Evolutionary conservation across 1,139 yeast species (phyloP).

Genomic region (Arxiozyma bovina): DNA sequence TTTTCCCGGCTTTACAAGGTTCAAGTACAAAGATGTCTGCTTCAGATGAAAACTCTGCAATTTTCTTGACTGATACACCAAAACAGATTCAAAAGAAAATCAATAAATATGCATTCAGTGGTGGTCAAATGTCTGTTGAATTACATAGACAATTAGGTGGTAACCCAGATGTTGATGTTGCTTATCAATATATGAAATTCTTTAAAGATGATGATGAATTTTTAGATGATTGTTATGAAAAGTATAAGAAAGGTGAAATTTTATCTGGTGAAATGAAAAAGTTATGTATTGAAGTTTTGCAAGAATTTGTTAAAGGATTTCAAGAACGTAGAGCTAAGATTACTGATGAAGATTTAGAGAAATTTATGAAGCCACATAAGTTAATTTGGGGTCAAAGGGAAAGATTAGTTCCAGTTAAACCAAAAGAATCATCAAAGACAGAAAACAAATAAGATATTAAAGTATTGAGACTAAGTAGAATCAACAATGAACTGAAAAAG

Average conservation of each 20-base stretch:
- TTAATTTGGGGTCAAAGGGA: conserved; percentile 65
- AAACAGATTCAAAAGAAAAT: conserved; percentile 89
- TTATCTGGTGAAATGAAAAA: conserved; percentile 92
- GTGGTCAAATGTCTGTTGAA: conserved; percentile 82
- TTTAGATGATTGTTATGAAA: conserved; percentile 51
- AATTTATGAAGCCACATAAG: conserved; percentile 80
- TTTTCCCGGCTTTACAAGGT: conserved; percentile 98
- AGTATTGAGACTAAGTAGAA: neutral
- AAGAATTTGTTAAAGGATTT: conserved; percentile 68
- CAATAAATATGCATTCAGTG: conserved; percentile 93
- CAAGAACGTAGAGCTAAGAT: conserved; percentile 69
- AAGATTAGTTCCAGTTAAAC: conserved; percentile 61
- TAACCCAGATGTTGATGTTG: conserved; percentile 90
- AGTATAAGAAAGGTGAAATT: conserved; percentile 72
- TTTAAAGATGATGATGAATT: conserved; percentile 83
- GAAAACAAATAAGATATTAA: conserved; percentile 2
- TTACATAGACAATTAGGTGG: conserved; percentile 90
- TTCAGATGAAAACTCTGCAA: conserved; percentile 72
- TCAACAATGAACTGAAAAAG: neutral
- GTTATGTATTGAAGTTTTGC: conserved; percentile 70
- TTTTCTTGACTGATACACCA: conserved; percentile 91
- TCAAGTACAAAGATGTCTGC: conserved; percentile 97
- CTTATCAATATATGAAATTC: conserved; percentile 85
- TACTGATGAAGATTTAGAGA: conserved; percentile 54
- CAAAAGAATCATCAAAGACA: conserved; percentile 33